Evolutionary conservation across 768 basidiomycete species (phyloP).

Genomic region (Tulasnella sp.): DNA sequence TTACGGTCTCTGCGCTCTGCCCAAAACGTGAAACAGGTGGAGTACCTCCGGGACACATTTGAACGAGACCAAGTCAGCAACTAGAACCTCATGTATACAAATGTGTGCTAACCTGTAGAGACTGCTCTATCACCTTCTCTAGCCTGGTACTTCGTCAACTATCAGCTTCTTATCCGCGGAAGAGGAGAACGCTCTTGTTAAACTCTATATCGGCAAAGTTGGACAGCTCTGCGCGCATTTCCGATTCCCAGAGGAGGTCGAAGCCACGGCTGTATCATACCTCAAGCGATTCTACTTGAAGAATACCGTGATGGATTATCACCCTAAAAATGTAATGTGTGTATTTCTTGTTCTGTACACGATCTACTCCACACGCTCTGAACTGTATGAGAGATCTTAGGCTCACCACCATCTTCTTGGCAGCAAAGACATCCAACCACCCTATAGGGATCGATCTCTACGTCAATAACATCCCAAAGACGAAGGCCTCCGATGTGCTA

Average conservation of each 20-base stretch:
- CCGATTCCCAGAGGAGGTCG: slow-evolving; percentile 83
- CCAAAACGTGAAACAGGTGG: slow-evolving; percentile 67
- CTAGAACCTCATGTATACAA: neutral
- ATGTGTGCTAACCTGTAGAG: no score
- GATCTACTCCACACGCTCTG: neutral
- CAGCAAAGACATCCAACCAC: slow-evolving; percentile 95
- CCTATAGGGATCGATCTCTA: slow-evolving; percentile 82
- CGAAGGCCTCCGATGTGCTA: slow-evolving; percentile 71
- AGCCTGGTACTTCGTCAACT: slow-evolving; percentile 63
- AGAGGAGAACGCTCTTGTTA: slow-evolving; percentile 83
- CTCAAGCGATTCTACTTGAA: slow-evolving; percentile 94
- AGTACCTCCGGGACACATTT: slow-evolving; percentile 64
- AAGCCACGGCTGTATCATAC: slow-evolving; percentile 85
- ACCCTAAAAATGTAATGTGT: slow-evolving; percentile 97
- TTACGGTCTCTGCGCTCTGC: slow-evolving; percentile 49
- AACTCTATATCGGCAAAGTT: slow-evolving; percentile 81
- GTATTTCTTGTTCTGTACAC: no score
- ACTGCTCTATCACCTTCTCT: slow-evolving; percentile 20
- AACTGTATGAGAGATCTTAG: slow-evolving; percentile 34
- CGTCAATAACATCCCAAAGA: slow-evolving; percentile 71
- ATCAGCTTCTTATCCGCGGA: slow-evolving; percentile 66
- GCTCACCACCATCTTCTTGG: slow-evolving; percentile 90
- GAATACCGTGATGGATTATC: slow-evolving; percentile 99
- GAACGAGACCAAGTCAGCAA: slow-evolving; percentile 63
- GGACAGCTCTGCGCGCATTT: slow-evolving; percentile 75